These are phyloP conservation scores for Hymenoscyphus albidus DNA, from an alignment of 2,329 filamentous ascomycete species.

Conservation along the genomic window DNA sequence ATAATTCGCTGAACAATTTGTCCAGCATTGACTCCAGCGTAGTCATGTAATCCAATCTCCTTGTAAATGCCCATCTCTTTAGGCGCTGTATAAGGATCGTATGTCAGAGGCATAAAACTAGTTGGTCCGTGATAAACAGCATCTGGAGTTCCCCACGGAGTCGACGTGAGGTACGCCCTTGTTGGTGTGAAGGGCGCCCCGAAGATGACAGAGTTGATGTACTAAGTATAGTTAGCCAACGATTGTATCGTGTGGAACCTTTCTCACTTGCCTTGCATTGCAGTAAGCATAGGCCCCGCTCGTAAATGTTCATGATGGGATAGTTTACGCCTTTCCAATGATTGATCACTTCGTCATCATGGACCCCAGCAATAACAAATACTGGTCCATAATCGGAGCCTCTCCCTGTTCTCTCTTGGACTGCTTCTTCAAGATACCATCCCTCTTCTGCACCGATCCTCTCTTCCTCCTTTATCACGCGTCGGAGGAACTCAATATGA, in stretches of 20 bases:
- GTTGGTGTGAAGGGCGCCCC: constrained; percentile 84
- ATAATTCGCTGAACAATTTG: constrained; percentile 90
- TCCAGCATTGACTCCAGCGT: constrained; percentile 83
- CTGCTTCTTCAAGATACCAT: constrained; percentile 68
- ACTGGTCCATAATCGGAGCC: constrained; percentile 75
- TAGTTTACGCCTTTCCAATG: constrained; percentile 97
- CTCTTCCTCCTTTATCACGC: constrained; percentile 71
- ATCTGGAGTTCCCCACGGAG: constrained; percentile 71
- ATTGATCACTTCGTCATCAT: constrained; percentile 94
- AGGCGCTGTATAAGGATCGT: constrained; percentile 76
- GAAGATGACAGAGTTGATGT: constrained; percentile 83
- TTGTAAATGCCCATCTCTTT: constrained; percentile 81
- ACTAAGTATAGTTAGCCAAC: constrained; percentile 46
- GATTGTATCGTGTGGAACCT: neutral
- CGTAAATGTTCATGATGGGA: constrained; percentile 99
- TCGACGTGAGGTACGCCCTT: constrained; percentile 68
- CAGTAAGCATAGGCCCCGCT: constrained; percentile 89
- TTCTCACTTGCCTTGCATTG: constrained; percentile 72
- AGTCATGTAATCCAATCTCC: constrained; percentile 73
- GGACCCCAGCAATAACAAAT: constrained; percentile 88
- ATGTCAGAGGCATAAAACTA: constrained; percentile 62
- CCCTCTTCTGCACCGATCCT: constrained; percentile 61
- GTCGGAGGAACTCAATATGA: constrained; percentile 89
- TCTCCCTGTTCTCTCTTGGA: constrained; percentile 55
- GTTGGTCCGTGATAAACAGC: constrained; percentile 97